Evolutionary conservation across 306 rosid genomes (phyloP), one percentile per base, ranked within the genome.

Genomic region (Phaseolus lunatus): DNA sequence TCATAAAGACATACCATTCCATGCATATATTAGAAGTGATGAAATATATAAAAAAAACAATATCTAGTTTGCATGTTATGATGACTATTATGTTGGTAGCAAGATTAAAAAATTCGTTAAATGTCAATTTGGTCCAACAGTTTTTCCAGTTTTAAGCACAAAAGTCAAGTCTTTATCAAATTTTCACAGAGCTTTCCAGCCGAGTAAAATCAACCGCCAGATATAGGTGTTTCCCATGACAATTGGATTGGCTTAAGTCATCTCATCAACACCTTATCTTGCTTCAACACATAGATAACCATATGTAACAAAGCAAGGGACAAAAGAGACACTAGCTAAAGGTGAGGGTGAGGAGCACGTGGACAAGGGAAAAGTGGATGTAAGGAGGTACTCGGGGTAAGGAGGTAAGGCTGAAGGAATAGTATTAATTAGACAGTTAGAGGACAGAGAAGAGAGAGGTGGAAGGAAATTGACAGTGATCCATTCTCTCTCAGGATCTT

Each of bases 111-210:
- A 45, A 70, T 33, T 56, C 18, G 13, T 43, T 52, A 45, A 61
- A 67, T 66, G 65, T 73, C 84, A 67, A 57, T 56, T 44, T 66
- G 33, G 33, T 24, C 33, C 5, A 53, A 37, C 16, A 22, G 26
- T 29, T 53, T 77, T 52, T 41, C 64, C 54, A 9, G 31, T 14
- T 33, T 14, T 26, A 52, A 45, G 48, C 57, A 44, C 15, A 64
- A 13, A 12, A 29, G 33, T 26, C 35, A 31, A 31, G 35, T 8
- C 18, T 61, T 50, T 27, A 50, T 18, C 27, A 39, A 52, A 19
- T 22, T 68, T 70, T 41, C 24, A 69, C n/a, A n/a, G 4, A 67
- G 67, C 49, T 67, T 53, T 29, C 56, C 72, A 58, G 39, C 9
- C 24, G 8, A 18, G 33, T 52, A 63, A 62, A 71, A 72, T 39